Evolutionary conservation across 257 asterid species (phyloP).

Genomic region (Solanum sitiens): DNA sequence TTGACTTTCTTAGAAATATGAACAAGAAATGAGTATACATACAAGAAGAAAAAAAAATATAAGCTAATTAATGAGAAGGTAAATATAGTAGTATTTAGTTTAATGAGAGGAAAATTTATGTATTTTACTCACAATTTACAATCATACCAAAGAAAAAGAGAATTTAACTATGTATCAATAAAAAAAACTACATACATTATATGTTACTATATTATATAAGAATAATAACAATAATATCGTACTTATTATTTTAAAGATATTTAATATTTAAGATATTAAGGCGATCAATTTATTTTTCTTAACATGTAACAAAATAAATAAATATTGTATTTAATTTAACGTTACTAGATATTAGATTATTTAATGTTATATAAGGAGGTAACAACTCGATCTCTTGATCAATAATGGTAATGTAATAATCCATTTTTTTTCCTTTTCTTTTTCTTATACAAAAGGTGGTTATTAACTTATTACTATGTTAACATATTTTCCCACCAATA

Average conservation of each 20-base stretch:
- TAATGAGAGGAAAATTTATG: background rate
- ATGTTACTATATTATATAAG: no score
- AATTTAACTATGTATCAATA: background rate
- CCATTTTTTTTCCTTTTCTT: no score
- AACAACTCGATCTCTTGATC: background rate
- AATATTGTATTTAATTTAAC: background rate
- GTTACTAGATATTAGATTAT: fast-evolving
- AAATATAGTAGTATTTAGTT: background rate
- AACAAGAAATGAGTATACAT: background rate
- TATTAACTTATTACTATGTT: background rate
- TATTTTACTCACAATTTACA: background rate
- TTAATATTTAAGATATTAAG: no score
- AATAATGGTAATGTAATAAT: background rate
- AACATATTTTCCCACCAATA: background rate
- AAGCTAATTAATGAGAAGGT: background rate
- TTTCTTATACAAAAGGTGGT: background rate
- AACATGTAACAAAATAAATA: background rate
- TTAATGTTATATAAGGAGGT: background rate
- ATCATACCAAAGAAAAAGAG: background rate
- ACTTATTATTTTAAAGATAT: no score
- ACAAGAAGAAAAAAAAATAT: background rate
- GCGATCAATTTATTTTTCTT: no score
- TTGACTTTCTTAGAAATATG: background rate
- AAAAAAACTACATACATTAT: background rate
- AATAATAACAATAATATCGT: no score